Conservation (phyloP, 2,329 filamentous ascomycete genomes). For the Graphiopsis chlorocephala region DNA sequence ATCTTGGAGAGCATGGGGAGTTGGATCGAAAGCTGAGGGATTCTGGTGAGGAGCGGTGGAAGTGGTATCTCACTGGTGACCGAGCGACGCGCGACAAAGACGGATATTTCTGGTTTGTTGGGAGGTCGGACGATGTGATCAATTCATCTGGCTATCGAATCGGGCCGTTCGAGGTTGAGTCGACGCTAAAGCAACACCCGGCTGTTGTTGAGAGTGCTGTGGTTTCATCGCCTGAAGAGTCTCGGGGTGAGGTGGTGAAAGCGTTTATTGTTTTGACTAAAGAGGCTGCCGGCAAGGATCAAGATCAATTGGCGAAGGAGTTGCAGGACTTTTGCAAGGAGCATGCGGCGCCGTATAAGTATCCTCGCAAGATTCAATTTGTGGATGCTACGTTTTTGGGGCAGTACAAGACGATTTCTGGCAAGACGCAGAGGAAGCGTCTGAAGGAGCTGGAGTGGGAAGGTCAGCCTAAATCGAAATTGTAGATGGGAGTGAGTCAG, state of each 20-base stretch:
- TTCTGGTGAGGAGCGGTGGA: conserved; percentile 3
- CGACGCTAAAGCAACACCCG: conserved; percentile 40
- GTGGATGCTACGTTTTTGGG: conserved; percentile 36
- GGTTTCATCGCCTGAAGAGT: conserved; percentile 39
- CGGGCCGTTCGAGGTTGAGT: conserved; percentile 44
- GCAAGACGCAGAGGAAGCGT: conserved; percentile 34
- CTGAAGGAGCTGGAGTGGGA: conserved; percentile 39
- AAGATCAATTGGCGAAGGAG: conserved; percentile 31
- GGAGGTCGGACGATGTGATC: conserved; percentile 79
- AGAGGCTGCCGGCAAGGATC: conserved; percentile 22
- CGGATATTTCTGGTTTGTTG: conserved; percentile 99
- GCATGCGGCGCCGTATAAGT: conserved; percentile 43
- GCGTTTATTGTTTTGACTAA: conserved; percentile 40
- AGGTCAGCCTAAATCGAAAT: conserved; percentile 23
- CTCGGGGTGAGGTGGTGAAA: conserved; percentile 42
- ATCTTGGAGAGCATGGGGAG: conserved; percentile 27
- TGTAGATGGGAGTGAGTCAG: conserved; percentile 1
- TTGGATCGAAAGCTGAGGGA: conserved; percentile 23
- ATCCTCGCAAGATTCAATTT: conserved; percentile 41
- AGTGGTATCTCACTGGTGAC: conserved; percentile 41
- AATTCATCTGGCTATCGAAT: conserved; percentile 42
- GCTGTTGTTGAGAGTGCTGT: conserved; percentile 42
- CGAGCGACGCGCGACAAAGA: conserved; percentile 93
- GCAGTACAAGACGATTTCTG: conserved; percentile 39
- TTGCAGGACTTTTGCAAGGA: conserved; percentile 42